A percentile compares a stretch with the other conserved stretches of the same genome.
Conservation (phyloP, 202 grass and related monocot genomes). For the Hordeum pubiflorum region DNA sequence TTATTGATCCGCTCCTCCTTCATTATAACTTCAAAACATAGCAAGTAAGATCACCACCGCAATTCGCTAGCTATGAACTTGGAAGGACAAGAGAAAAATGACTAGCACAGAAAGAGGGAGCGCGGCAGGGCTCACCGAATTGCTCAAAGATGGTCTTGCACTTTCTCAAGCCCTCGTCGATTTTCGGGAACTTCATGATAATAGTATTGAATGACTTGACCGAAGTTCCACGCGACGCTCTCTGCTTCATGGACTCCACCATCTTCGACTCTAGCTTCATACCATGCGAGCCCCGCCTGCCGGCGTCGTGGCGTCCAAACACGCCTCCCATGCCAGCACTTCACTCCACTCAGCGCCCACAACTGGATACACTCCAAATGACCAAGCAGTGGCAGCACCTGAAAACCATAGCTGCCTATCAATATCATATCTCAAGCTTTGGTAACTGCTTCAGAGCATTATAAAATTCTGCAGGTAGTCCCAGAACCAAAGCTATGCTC, state of each 20-base stretch:
- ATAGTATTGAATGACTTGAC: slow-evolving; percentile 50
- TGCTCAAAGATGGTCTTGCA: slow-evolving; percentile 88
- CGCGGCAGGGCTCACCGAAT: slow-evolving; percentile 55
- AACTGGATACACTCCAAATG: neutral
- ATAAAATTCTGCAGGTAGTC: neutral
- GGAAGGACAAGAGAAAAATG: neutral
- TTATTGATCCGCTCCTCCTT: neutral
- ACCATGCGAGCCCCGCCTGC: slow-evolving; percentile 27
- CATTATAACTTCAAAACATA: neutral
- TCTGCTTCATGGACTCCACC: slow-evolving; percentile 73
- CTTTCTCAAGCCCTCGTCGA: slow-evolving; percentile 73
- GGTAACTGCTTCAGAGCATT: neutral
- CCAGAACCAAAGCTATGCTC: neutral
- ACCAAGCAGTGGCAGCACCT: neutral
- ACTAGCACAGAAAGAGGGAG: neutral
- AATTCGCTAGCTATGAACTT: neutral
- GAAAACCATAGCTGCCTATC: neutral
- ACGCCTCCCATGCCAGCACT: slow-evolving; percentile 55
- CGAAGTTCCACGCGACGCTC: slow-evolving; percentile 50
- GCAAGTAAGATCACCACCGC: neutral
- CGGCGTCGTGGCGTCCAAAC: slow-evolving; percentile 44
- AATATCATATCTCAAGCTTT: neutral
- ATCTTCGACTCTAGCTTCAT: slow-evolving; percentile 71
- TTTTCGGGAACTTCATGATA: slow-evolving; percentile 86
- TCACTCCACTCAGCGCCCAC: neutral